Evolutionary conservation across 495 filamentous ascomycete species (phyloP).

Genomic region (Penicillium nucicola): DNA sequence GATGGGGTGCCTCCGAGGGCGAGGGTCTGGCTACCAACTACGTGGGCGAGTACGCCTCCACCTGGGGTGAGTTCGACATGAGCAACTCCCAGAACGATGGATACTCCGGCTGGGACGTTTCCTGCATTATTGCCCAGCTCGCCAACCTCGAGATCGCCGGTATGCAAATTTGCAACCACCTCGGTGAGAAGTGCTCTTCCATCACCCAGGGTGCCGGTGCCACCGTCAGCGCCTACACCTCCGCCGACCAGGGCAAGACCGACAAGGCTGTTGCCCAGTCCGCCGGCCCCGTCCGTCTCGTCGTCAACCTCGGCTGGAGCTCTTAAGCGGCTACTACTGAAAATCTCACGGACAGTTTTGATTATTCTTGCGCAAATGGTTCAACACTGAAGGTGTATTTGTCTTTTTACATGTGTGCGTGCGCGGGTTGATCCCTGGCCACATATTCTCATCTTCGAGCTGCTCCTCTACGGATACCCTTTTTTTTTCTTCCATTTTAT

Average conservation of each 20-base stretch:
- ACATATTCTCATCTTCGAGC: constrained; percentile 4
- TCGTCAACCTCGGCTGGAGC: constrained; percentile 33
- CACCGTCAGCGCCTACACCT: constrained; percentile 37
- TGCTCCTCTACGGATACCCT: constrained; percentile 6
- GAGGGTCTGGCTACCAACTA: constrained; percentile 22
- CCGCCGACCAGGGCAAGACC: constrained; percentile 20
- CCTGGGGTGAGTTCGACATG: constrained; percentile 57
- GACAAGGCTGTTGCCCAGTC: constrained; percentile 8
- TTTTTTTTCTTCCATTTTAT: constrained; percentile 7
- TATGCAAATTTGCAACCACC: constrained; percentile 40
- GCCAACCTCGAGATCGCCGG: constrained; percentile 32
- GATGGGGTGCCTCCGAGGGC: constrained; percentile 35
- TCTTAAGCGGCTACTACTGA: constrained; percentile 14
- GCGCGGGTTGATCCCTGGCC: constrained; percentile 9
- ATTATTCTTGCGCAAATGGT: constrained; percentile 19
- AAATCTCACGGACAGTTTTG: constrained; percentile 2
- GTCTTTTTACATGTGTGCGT: constrained; percentile 6
- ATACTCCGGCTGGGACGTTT: constrained; percentile 52
- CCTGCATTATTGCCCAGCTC: constrained; percentile 44
- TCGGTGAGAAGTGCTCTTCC: constrained; percentile 30
- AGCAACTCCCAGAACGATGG: constrained; percentile 43
- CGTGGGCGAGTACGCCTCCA: constrained; percentile 38
- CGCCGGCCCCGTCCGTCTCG: constrained; percentile 29
- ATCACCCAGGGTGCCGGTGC: constrained; percentile 24
- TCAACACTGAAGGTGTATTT: constrained; percentile 6